Evolutionary conservation across 2,329 filamentous ascomycete species (phyloP), one percentile per base, ranked within the genome.

Genomic region (Talaromyces sp.): DNA sequence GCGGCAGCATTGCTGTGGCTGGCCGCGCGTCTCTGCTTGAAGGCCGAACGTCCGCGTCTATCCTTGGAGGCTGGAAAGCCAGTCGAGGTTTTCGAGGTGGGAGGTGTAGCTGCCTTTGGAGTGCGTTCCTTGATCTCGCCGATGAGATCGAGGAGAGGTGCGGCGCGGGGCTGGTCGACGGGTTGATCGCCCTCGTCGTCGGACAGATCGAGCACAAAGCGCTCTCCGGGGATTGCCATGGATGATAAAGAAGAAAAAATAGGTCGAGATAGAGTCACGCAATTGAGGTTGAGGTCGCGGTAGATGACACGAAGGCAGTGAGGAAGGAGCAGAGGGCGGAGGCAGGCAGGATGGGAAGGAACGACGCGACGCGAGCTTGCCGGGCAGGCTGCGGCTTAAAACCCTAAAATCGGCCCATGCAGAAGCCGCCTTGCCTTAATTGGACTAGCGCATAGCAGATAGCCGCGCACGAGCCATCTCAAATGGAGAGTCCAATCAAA

Each of bases 31-130:
- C 48, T 81, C 68, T 90, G 87, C 72, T 91, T 96, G 79, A 96
- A 96, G 1, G 88, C 84, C 1, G 92, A 96, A 8, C 84, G 76
- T 60, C 84, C 83, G 59, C 80, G 82, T 65, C 92, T 86, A 72
- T 90, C 91, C 74, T 89, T 94, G 73, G 92, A 92, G 61, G 87
- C 85, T n/a, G 94, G 94, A 67, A 97, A 97, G 1, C 94, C 94
- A 12, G 84, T 86, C 21, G 80, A 77, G 10, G 86, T 84, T 81
- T 64, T 85, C 87, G 24, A 85, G 80, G 71, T 66, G 5, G 76
- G 70, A 32, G 77, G 67, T 12, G 72, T 26, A 52, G 73, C 67
- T 14, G 80, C 75, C 14, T 79, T 74, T 27, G 84, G 75, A 51
- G 85, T 82, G 63, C 90, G 88, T 77, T 97, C 93, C 68, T 89